Evolutionary conservation across 2,329 filamentous ascomycete genomes (phyloP), one percentile per base, ranked within the genome.

Genomic region (Leptodontidium sp.): DNA sequence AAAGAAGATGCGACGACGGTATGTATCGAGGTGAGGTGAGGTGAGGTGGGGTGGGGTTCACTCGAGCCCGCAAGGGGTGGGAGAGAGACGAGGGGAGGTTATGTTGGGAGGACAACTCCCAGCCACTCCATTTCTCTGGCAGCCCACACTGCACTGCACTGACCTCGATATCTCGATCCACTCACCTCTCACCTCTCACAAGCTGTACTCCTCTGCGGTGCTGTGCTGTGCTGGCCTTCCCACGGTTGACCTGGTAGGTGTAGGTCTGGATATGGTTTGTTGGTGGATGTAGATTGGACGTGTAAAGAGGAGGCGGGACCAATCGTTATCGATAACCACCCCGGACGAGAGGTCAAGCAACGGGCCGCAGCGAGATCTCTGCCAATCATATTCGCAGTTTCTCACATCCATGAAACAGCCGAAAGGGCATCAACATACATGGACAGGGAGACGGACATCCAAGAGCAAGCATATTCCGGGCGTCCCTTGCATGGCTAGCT

Each of bases 281-380:
- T 50, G 49, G 66, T 50, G 52, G 50, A 50, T 55, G 45, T 14
- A 62, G 40, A 61, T 38, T n/a, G 49, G 64, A 66, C 38, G 45
- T 47, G 61, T 21, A 59, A 35, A 52, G 47, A 65, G 65, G 70
- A 62, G 71, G 71, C 64, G 68, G 68, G 68, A 59, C 68, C 68
- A 70, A 68, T 69, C 52, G 66, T 64, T 68, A 61, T 65, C 64
- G 35, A 50, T 24, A 52, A 57, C 67, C 26, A 35, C 35, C 24
- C n/a, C 45, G 14, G 35, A 43, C 50, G 53, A 17, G 45, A 26
- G 67, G 67, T 59, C 64, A 14, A n/a, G 43, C 26, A 49, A 65
- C 67, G 67, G 64, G 64, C 67, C 67, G 57, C 50, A 24, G 29
- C 45, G 50, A 29, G 24, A 26, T 32, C 17, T 24, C 61, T n/a